phyloP scores from a whole-genome alignment of 1,284 basidiomycete species.

The Rhizopogon hawkerae region DNA sequence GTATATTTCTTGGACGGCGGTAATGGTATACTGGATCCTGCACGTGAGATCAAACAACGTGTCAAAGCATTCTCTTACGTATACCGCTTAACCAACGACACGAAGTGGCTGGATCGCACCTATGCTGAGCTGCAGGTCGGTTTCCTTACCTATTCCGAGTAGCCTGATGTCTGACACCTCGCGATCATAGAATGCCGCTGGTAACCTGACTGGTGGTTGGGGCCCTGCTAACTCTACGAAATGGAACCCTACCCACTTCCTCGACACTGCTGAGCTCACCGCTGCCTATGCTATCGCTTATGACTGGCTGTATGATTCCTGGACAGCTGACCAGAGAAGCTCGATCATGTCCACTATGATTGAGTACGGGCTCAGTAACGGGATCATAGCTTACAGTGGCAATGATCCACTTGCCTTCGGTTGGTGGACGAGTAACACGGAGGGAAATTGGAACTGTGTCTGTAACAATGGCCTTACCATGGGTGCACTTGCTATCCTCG shows the following conservation, averaged over 20 bases:
- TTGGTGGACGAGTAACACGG: conserved; percentile 54
- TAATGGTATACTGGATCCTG: conserved; percentile 90
- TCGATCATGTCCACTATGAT: conserved; percentile 72
- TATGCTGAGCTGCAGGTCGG: conserved; percentile 77
- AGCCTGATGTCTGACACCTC: conserved; percentile 19
- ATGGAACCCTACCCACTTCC: conserved; percentile 90
- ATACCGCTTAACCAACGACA: conserved; percentile 86
- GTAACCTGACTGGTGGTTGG: conserved; percentile 53
- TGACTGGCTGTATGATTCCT: conserved; percentile 90
- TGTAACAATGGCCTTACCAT: conserved; percentile 89
- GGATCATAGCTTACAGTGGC: conserved; percentile 44
- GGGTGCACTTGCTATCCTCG: conserved; percentile 84
- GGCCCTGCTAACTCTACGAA: conserved; percentile 48
- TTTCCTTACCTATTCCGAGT: conserved; percentile 13
- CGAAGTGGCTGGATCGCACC: conserved; percentile 77
- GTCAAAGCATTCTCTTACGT: conserved; percentile 92
- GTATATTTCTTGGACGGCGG: conserved; percentile 72
- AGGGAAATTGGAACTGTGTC: conserved; percentile 97
- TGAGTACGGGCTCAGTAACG: conserved; percentile 68
- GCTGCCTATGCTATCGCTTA: conserved; percentile 88
- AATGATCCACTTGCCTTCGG: conserved; percentile 34
- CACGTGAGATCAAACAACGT: conserved; percentile 83
- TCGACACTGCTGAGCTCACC: conserved; percentile 87
- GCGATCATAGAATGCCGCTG: conserved; percentile 53
- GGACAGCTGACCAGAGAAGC: conserved; percentile 66